A percentile compares a stretch with the other conserved stretches of the same genome.
Evolutionary conservation across 768 basidiomycete species (phyloP).

Genomic region (Boletus eberwhitei): DNA sequence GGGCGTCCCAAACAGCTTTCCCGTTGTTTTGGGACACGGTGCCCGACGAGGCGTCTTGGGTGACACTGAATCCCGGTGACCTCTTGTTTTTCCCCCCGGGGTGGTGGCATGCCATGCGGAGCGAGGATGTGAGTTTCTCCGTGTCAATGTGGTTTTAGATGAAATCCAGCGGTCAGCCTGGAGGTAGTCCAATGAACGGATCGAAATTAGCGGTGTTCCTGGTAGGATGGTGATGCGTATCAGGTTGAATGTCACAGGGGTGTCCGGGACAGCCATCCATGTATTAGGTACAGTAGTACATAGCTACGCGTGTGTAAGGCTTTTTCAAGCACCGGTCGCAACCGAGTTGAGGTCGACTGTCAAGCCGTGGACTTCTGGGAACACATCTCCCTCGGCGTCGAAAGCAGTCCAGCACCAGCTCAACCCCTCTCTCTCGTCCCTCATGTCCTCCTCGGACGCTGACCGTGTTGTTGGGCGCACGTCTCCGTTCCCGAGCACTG

Average conservation of each 20-base stretch:
- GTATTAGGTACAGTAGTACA: neutral
- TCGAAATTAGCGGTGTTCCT: slow-evolving; percentile 9
- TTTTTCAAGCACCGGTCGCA: slow-evolving; percentile 26
- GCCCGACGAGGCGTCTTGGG: slow-evolving; percentile 54
- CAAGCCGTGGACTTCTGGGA: slow-evolving; percentile 19
- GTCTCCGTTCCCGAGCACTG: slow-evolving; percentile 25
- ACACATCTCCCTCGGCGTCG: slow-evolving; percentile 14
- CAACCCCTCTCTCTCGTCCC: slow-evolving; percentile 1
- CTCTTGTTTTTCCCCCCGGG: slow-evolving; percentile 85
- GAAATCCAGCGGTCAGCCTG: slow-evolving; percentile 25
- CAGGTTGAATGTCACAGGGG: neutral
- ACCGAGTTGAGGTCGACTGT: slow-evolving; percentile 24
- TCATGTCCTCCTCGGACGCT: slow-evolving; percentile 31
- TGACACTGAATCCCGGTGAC: slow-evolving; percentile 77
- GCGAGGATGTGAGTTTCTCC: slow-evolving; percentile 79
- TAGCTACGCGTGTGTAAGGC: slow-evolving; percentile 12
- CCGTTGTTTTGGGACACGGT: slow-evolving; percentile 57
- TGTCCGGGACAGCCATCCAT: neutral
- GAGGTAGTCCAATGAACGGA: slow-evolving; percentile 8
- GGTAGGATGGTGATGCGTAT: slow-evolving; percentile 1
- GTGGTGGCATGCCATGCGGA: slow-evolving; percentile 94
- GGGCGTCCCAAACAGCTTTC: slow-evolving; percentile 29
- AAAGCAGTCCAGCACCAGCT: slow-evolving; percentile 16
- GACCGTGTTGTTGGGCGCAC: slow-evolving; percentile 29
- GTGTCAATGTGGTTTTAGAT: slow-evolving; percentile 88